Evolutionary conservation across 1,284 basidiomycete species (phyloP).

Genomic region (Rhizoctonia solani): DNA sequence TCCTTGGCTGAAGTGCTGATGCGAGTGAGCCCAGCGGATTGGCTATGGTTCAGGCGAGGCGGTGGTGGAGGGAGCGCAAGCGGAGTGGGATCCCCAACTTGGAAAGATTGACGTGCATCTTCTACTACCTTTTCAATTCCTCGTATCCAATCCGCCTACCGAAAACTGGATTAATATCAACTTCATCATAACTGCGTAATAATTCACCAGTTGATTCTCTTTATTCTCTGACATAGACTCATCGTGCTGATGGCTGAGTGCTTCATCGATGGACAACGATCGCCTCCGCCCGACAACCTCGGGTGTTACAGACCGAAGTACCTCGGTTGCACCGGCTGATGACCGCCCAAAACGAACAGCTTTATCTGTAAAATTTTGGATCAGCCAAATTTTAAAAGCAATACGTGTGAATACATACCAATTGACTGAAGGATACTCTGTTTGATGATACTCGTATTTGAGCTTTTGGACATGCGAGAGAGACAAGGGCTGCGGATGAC

Average conservation of each 20-base stretch:
- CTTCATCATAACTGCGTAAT: not conserved
- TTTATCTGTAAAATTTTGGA: conserved; percentile 21
- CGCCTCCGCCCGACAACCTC: conserved; percentile 13
- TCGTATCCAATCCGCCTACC: conserved; percentile 31
- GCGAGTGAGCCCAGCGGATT: conserved; percentile 18
- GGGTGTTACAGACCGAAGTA: conserved; percentile 3
- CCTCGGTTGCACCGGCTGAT: conserved; percentile 15
- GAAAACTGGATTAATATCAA: not conserved
- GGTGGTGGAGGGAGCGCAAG: conserved; percentile 34
- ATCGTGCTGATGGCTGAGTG: conserved; percentile 13
- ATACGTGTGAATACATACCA: conserved; percentile 51
- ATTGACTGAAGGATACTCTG: conserved; percentile 71
- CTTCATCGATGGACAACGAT: conserved; percentile 45
- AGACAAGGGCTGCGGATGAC: conserved; percentile 28
- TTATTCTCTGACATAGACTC: not conserved
- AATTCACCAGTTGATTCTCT: conserved; percentile 13
- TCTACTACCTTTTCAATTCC: conserved; percentile 36
- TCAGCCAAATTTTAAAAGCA: not conserved
- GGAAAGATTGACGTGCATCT: conserved; percentile 37
- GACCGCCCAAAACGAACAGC: conserved; percentile 25
- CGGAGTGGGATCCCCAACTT: conserved; percentile 24
- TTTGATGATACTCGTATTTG: conserved; percentile 51
- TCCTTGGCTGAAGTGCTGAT: conserved; percentile 32
- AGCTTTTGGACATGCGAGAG: conserved; percentile 32
- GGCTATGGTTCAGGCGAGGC: conserved; percentile 30